phyloP scores from a whole-genome alignment of 225 moss, liverwort and hornwort species.

The Sphagnum tenellum region DNA sequence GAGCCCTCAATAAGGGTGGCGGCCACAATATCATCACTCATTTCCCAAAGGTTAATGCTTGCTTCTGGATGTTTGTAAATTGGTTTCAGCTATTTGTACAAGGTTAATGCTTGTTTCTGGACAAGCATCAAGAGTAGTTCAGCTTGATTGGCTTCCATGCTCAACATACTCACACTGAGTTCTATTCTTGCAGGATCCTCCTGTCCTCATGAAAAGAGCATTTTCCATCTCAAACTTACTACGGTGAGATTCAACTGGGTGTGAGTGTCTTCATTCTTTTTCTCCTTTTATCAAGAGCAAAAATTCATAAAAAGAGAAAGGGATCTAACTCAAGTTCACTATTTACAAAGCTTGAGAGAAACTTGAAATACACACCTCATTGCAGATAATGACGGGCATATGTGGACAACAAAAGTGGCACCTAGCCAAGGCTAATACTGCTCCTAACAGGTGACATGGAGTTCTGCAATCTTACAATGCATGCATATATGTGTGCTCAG shows the following conservation, averaged over 20 bases:
- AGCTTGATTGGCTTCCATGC: background rate
- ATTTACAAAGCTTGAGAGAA: no score
- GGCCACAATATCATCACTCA: no score
- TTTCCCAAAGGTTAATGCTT: no score
- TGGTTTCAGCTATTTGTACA: no score
- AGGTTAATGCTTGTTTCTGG: background rate
- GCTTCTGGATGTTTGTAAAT: no score
- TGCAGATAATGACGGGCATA: no score
- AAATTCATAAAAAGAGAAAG: no score
- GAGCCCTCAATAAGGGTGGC: no score
- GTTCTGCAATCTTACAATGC: background rate
- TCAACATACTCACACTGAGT: slow-evolving; percentile 4
- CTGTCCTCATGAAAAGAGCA: slow-evolving; percentile 62
- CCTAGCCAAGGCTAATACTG: no score
- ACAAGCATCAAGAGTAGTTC: background rate
- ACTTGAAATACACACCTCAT: no score
- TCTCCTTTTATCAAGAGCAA: background rate
- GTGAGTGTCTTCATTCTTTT: background rate
- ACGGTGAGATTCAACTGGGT: slow-evolving; percentile 38
- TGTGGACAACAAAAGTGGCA: no score
- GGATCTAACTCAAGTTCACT: no score
- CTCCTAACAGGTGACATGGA: background rate
- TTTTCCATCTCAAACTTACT: slow-evolving; percentile 33
- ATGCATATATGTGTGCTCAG: slow-evolving; percentile 23
- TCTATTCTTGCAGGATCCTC: slow-evolving; percentile 71